Evolutionary conservation across 371 early-diverging fungal species (phyloP).

Genomic region (Apophysomyces trapeziformis): DNA sequence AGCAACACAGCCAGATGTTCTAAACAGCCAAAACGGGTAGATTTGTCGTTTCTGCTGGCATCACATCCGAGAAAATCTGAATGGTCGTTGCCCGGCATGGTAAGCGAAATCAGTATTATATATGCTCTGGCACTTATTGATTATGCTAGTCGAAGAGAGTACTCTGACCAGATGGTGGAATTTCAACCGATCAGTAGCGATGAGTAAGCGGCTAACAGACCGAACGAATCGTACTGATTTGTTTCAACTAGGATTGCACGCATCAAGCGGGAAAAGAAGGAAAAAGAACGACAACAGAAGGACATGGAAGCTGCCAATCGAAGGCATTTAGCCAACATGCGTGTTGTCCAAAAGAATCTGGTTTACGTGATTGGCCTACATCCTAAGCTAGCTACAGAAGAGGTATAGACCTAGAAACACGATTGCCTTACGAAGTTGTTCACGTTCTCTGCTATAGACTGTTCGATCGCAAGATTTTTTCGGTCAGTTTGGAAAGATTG

Average conservation of each 20-base stretch:
- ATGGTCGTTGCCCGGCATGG: conserved; percentile 95
- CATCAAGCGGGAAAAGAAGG: conserved; percentile 79
- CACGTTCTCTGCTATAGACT: conserved; percentile 41
- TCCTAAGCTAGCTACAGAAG: conserved; percentile 83
- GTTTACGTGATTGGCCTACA: conserved; percentile 95
- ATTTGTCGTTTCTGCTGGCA: conserved; percentile 99
- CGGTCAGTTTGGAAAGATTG: conserved; percentile 96
- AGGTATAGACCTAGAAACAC: conserved; percentile 54
- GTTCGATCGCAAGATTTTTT: conserved; percentile 89
- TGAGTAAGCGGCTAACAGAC: conserved; percentile 57
- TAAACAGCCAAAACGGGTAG: conserved; percentile 44
- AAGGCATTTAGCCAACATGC: conserved; percentile 86
- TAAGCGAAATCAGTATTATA: conserved; percentile 27
- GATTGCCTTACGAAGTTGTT: neutral
- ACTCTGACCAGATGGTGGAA: conserved; percentile 87
- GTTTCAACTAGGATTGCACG: conserved; percentile 50
- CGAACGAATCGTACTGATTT: neutral
- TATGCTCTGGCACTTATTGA: neutral
- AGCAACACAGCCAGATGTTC: neutral
- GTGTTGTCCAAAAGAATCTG: conserved; percentile 94
- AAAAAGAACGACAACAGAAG: conserved; percentile 87
- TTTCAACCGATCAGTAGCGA: conserved; percentile 89
- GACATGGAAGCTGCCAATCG: conserved; percentile 88
- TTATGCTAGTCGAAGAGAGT: conserved; percentile 68
- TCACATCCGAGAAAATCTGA: conserved; percentile 92